Evolutionary conservation across 345 rosid species (phyloP), one percentile per base, ranked within the genome.

Genomic region (Iberis pinnata): DNA sequence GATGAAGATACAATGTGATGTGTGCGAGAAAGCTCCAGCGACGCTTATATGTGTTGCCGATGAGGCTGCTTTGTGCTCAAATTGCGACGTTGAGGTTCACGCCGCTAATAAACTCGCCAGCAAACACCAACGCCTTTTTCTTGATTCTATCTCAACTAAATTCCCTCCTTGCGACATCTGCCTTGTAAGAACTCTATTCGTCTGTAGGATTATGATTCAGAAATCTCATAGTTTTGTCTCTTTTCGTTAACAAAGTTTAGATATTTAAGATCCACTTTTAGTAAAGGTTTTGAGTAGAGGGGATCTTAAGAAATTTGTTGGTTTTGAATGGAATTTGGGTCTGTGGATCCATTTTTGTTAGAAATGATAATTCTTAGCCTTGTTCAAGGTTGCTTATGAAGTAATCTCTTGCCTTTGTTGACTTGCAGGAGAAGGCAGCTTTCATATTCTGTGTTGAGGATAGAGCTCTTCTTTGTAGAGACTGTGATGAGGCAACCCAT

Each of bases 1-100:
- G 16, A 89, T 89, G 98, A 90, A 87, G 79, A 82, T 90, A 52
- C 98, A 87, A 63, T 90, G 98, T 73, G 98, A 90, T 76, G 96
- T 84, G 40, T 90, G 98, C 70, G 98, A 90, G 77, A 87, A 55
- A 69, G 95, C 96, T 55, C 86, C 90, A 3, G 98, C 98, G 1
- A 79, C 92, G 1, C 75, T 90, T 64, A 90, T 90, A 49, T 90
- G 98, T 42, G 87, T 96, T 46, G 95, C 96, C 0, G 98, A 90
- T 43, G 98, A 90, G 60, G 98, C 98, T 6, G 98, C 98, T 14
- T 71, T 90, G 20, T 90, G 98, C 35, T 70, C 82, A 2, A 71
- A 63, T 46, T 90, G 98, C 13, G 98, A 90, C 50, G 41, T 87
- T 32, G 96, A 87, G 66, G 85, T 90, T 3, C 98, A 90, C 45